phyloP scores from a whole-genome alignment of 441 rosid species.

The Erodium trifolium region DNA sequence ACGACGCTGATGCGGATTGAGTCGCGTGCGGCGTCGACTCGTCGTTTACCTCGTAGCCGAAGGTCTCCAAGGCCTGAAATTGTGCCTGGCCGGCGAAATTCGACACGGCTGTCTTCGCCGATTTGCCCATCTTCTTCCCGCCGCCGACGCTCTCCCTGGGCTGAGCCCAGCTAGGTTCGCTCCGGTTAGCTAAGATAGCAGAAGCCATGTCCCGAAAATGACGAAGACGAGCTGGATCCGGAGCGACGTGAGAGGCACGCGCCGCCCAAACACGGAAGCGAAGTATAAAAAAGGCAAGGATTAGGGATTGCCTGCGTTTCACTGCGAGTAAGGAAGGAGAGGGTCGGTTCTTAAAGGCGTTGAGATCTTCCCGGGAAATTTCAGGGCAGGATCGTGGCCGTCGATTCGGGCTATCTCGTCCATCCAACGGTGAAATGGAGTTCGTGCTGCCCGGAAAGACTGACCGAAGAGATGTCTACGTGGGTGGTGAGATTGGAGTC shows the following conservation, averaged over 20 bases:
- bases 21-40: conserved; percentile 36
- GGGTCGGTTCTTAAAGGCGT: conserved; percentile 34
- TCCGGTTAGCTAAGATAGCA: conserved; percentile 52
- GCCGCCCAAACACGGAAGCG: conserved; percentile 25
- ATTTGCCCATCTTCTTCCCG: background rate
- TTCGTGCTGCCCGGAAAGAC: conserved; percentile 18
- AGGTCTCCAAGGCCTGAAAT: too few relatives aligned
- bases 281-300: conserved; percentile 15
- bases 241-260: background rate
- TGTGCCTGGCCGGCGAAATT: too few relatives aligned
- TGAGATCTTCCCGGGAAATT: conserved; percentile 44
- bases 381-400: conserved; percentile 36
- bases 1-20: too few relatives aligned
- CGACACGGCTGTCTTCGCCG: conserved; percentile 9
- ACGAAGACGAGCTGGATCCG: background rate
- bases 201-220: conserved; percentile 42
- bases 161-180: conserved; percentile 49
- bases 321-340: too few relatives aligned
- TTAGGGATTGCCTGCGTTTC: conserved; percentile 28
- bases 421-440: conserved; percentile 15
- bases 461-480: background rate
- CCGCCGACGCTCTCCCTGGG: conserved; percentile 25
- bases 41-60: too few relatives aligned
- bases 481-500: background rate
- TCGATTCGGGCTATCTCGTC: conserved; percentile 10